Conservation (phyloP, 306 rosid species). For the Malus asiatica region DNA sequence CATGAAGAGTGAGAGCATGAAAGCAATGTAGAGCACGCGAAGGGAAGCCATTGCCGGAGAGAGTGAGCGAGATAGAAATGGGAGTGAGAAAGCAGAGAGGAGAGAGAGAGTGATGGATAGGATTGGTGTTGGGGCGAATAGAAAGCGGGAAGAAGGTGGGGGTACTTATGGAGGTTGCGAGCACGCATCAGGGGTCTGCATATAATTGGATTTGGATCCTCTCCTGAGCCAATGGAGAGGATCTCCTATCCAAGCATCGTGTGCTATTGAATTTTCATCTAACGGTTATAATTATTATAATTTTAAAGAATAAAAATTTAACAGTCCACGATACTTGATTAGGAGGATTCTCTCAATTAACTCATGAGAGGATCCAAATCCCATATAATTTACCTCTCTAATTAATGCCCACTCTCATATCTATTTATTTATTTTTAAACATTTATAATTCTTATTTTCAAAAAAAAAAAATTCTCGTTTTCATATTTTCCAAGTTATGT, state of each 20-base stretch:
- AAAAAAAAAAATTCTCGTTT: neutral
- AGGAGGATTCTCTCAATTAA: too few species aligned
- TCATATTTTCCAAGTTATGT: slow-evolving; percentile 10
- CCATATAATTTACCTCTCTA: neutral
- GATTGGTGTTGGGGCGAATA: slow-evolving; percentile 24
- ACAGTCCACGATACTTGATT: too few species aligned
- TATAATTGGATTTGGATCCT: neutral
- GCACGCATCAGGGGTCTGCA: slow-evolving; percentile 7
- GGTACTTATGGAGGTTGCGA: slow-evolving; percentile 62
- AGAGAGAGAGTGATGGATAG: neutral
- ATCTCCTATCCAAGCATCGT: too few species aligned
- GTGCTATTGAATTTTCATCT: too few species aligned
- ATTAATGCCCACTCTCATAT: slow-evolving; percentile 14
- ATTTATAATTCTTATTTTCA: neutral
- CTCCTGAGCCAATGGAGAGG: too few species aligned
- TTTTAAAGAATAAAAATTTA: too few species aligned
- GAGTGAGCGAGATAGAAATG: neutral
- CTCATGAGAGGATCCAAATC: too few species aligned
- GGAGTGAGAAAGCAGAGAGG: neutral
- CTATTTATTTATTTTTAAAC: neutral
- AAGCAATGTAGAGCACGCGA: slow-evolving; percentile 40
- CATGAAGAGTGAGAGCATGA: slow-evolving; percentile 32
- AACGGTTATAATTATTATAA: too few species aligned
- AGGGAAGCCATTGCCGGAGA: slow-evolving; percentile 41
- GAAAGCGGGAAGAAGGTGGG: slow-evolving; percentile 34